Evolutionary conservation across 257 asterid genomes (phyloP), one percentile per base, ranked within the genome.

Genomic region (Solanum dulcamara): DNA sequence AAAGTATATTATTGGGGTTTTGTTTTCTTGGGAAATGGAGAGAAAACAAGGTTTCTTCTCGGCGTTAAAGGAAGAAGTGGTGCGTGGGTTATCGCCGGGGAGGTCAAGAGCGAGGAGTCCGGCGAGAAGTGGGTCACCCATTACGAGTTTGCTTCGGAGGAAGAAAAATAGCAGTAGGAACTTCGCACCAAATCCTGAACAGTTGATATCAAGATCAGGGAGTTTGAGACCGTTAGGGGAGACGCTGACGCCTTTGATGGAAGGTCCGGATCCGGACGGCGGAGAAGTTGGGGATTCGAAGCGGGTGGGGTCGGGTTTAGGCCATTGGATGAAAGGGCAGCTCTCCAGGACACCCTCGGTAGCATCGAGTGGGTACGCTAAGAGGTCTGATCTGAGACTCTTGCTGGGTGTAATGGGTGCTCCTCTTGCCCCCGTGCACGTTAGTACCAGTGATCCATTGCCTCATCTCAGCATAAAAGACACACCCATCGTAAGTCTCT

Each of bases 391-490:
- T 91, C 92, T 94, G 92, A 88, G 99, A 85, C 85, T 96, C 80
- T 89, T 96, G 90, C 98, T 96, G 42, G 98, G 99, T 14, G 98
- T 94, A 18, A 93, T 96, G 99, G 98, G 98, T 26, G 98, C 98
- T 40, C 98, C 99, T 6, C 94, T 96, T 51, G 97, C 97, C 7
- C 99, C 99, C 67, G 94, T 94, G 89, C 93, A 93, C 93, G 98
- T 94, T 50, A 87, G 94, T 93, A 60, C 93, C 81, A 57, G 91
- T 79, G 98, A 96, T 83, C 98, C 98, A 18, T 66, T 92, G 86
- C 99, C 99, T 60, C 99, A 93, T 91, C 98, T 94, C 91, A 94
- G 98, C 87, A 91, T 96, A 32, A 96, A 96, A 87, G 95, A 96
- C 85, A 94, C 96, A 24, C 99, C 98, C 70, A 96, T 96, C 38